phyloP scores from a whole-genome alignment of 345 rosid genomes.

The Raphanus raphanistrum region DNA sequence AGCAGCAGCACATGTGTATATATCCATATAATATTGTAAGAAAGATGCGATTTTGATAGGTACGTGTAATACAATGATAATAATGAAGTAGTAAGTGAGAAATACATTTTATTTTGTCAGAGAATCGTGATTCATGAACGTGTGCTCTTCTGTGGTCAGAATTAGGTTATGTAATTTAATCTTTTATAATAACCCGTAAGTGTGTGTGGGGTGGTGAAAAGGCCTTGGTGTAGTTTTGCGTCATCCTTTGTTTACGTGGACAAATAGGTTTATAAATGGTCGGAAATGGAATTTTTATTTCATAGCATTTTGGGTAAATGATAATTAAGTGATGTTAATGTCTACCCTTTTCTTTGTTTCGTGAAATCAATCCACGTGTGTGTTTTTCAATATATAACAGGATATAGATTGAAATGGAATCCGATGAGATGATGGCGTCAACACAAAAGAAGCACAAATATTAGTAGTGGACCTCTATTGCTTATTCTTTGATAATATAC shows the following conservation, averaged over 20 bases:
- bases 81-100: slow-evolving; percentile 9
- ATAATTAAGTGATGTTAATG: slow-evolving; percentile 29
- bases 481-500: not conserved
- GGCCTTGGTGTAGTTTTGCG: not conserved
- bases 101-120: slow-evolving; percentile 3
- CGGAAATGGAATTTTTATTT: slow-evolving; percentile 8
- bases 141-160: not conserved
- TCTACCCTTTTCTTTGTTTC: not conserved
- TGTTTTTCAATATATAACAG: not conserved
- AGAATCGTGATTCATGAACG: slow-evolving; percentile 19
- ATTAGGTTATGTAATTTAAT: not conserved
- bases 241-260: slow-evolving; percentile 19
- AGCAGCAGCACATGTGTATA: slow-evolving; percentile 23
- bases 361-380: slow-evolving; percentile 27
- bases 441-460: slow-evolving; percentile 9
- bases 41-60: slow-evolving; percentile 20
- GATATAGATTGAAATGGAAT: slow-evolving; percentile 15
- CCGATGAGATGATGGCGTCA: slow-evolving; percentile 20
- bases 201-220: not conserved
- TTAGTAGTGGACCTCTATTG: slow-evolving; percentile 12
- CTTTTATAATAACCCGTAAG: not conserved
- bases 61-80: not conserved
- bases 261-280: not conserved
- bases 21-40: not conserved
- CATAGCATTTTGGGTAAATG: slow-evolving; percentile 26